Evolutionary conservation across 225 moss, liverwort and hornwort species (phyloP).

Genomic region (Bryoerythrophyllum caledonicum): DNA sequence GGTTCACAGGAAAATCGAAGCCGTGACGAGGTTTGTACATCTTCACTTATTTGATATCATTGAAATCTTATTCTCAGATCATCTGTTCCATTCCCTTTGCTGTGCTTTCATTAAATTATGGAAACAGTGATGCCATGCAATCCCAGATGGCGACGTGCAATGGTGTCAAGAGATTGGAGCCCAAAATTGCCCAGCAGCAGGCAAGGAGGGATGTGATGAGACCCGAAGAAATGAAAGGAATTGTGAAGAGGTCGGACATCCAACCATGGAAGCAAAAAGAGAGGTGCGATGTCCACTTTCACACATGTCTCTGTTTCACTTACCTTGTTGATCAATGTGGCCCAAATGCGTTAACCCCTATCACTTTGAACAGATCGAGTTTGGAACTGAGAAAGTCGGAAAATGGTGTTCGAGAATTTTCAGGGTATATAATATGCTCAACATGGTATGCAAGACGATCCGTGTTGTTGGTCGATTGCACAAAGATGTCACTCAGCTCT

Average conservation of each 20-base stretch:
- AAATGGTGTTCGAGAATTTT: slow-evolving; percentile 39
- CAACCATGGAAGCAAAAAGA: slow-evolving; percentile 52
- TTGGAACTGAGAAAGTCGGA: slow-evolving; percentile 32
- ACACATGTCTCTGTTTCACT: slow-evolving; percentile 6
- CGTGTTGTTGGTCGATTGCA: slow-evolving; percentile 13
- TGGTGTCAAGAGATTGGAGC: slow-evolving; percentile 33
- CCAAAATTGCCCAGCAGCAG: slow-evolving; percentile 40
- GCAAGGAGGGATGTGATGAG: slow-evolving; percentile 26
- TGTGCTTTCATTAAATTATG: slow-evolving; percentile 1
- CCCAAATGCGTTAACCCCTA: slow-evolving; percentile 21
- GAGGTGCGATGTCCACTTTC: slow-evolving; percentile 33
- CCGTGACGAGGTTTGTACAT: slow-evolving; percentile 32
- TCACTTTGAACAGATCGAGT: slow-evolving; percentile 36
- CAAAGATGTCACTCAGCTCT: slow-evolving; percentile 25
- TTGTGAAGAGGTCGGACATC: slow-evolving; percentile 21
- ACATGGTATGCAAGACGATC: slow-evolving; percentile 14
- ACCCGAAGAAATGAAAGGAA: slow-evolving; percentile 39
- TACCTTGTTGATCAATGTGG: slow-evolving; percentile 9
- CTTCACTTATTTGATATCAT: not conserved
- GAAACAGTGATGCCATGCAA: slow-evolving; percentile 11
- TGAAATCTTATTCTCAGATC: slow-evolving; percentile 4
- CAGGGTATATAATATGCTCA: slow-evolving; percentile 26
- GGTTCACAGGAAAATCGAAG: slow-evolving; percentile 17
- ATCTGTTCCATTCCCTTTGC: not conserved
- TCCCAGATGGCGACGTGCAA: slow-evolving; percentile 22